Evolutionary conservation across 805 yeast genomes (phyloP).

Genomic region (Lachancea mirantina): DNA sequence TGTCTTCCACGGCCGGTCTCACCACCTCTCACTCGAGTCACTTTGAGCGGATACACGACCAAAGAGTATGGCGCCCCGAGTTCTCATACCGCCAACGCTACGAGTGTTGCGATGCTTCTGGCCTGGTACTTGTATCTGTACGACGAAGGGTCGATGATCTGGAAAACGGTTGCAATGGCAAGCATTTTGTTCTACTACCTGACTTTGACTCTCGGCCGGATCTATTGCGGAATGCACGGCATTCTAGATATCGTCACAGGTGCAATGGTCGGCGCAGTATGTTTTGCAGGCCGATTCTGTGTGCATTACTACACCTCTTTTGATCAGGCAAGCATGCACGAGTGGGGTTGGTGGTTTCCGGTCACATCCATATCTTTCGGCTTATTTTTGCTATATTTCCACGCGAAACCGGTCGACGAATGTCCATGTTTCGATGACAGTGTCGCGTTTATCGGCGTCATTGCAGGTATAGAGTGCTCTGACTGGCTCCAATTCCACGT

Average conservation of each 20-base stretch:
- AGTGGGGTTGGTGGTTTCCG: slow-evolving; percentile 28
- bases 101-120: slow-evolving; percentile 61
- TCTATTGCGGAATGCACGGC: slow-evolving; percentile 98
- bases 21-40: slow-evolving; percentile 85
- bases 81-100: slow-evolving; percentile 91
- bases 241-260: slow-evolving; percentile 70
- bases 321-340: slow-evolving; percentile 26
- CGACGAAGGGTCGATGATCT: neutral
- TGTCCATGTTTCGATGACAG: slow-evolving; percentile 97
- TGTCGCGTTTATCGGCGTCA: slow-evolving; percentile 86
- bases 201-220: slow-evolving; percentile 68
- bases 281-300: slow-evolving; percentile 42
- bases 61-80: slow-evolving; percentile 94
- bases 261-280: slow-evolving; percentile 47
- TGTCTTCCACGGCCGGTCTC: slow-evolving; percentile 90
- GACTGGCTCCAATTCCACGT: slow-evolving; percentile 47
- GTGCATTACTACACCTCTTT: slow-evolving; percentile 42
- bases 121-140: slow-evolving; percentile 21
- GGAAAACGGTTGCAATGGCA: slow-evolving; percentile 7
- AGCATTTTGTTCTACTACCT: slow-evolving; percentile 40
- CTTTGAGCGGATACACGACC: slow-evolving; percentile 85
- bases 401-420: slow-evolving; percentile 80
- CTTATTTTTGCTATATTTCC: slow-evolving; percentile 52
- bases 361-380: slow-evolving; percentile 34
- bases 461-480: slow-evolving; percentile 65